Base-by-base conservation (phyloP, 208 protist species). In the Spongospora subterranea region DNA sequence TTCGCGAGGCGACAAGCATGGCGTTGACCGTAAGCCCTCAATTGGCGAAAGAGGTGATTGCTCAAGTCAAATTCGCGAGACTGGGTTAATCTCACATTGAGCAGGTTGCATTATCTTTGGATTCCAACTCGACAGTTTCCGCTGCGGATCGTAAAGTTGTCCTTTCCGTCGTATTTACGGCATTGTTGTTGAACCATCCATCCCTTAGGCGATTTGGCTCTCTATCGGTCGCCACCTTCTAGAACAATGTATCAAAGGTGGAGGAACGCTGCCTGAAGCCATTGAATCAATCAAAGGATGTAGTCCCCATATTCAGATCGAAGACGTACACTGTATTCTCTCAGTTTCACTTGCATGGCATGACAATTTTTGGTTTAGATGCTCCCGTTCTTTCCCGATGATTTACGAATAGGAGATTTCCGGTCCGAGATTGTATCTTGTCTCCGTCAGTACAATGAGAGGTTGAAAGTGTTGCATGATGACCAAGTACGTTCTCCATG, bases 281-380 rank as follows among this genome's bases (percentile, higher is more conserved):
- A 43, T 82, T 35, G 71, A 35, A 35, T 17, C 35, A 6, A 82
- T 82, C 71, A 82, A 82, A n/a, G 17, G 35, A 43, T 82, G 71
- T n/a, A 82, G 71, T 82, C 71, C 71, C 13, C 71, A 82, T 43
- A 82, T 82, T 82, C 71, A 82, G 35, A 82, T 82, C 71, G 71
- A 82, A 43, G 71, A 82, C 35, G 71, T 82, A 65, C 54, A 29
- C 29, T 29, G 6, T 82, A 13, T 35, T 45, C n/a, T n/a, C 40
- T 20, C n/a, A n/a, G 13, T 43, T 6, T 39, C 17, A 20, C n/a
- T 6, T 82, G 35, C 35, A 6, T 20, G 6, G 6, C 71, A 40
- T 35, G 11, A 20, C 6, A 82, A 43, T 82, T 6, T 20, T 6
- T n/a, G 6, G n/a, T 6, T 20, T n/a, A 82, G 71, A 82, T 82